Conservation (phyloP, 2,329 filamentous ascomycete species). For the Ceratocystis diversiconidia region DNA sequence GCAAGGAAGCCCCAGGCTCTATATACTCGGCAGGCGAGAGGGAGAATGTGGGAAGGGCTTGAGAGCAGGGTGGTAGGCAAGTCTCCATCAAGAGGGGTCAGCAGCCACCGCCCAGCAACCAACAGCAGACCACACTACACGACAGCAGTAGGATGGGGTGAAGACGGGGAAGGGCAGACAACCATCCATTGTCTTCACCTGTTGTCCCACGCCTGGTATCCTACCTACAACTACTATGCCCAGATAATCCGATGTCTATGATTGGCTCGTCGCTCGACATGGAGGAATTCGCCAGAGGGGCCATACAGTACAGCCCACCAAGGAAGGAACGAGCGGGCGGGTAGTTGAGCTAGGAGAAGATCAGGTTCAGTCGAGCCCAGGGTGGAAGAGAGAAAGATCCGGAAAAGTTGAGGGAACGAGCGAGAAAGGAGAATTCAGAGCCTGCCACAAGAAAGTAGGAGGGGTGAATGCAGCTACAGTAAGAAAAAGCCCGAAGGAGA, state of each 20-base stretch:
- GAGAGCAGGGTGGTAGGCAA: not conserved
- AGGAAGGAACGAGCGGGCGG: not conserved
- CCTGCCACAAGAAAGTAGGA: too few relatives aligned
- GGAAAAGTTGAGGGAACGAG: not conserved
- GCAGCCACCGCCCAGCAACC: not conserved
- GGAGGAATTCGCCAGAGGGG: not conserved
- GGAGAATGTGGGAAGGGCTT: not conserved
- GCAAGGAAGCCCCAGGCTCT: not conserved
- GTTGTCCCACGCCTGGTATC: not conserved
- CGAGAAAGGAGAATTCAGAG: not conserved
- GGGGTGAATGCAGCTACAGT: too few relatives aligned
- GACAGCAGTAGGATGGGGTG: not conserved
- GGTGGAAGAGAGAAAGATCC: too few relatives aligned
- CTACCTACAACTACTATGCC: not conserved
- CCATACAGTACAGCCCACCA: not conserved
- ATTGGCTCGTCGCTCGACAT: not conserved
- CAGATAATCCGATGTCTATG: not conserved
- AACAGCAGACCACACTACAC: not conserved
- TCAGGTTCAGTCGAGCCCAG: too few relatives aligned
- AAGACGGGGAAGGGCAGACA: not conserved
- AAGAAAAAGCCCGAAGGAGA: too few relatives aligned
- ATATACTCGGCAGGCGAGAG: not conserved
- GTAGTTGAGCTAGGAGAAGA: not conserved
- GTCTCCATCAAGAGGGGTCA: not conserved
- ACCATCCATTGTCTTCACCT: not conserved